phyloP scores from a whole-genome alignment of 768 basidiomycete species.

The Coprinopsis cinerea region DNA sequence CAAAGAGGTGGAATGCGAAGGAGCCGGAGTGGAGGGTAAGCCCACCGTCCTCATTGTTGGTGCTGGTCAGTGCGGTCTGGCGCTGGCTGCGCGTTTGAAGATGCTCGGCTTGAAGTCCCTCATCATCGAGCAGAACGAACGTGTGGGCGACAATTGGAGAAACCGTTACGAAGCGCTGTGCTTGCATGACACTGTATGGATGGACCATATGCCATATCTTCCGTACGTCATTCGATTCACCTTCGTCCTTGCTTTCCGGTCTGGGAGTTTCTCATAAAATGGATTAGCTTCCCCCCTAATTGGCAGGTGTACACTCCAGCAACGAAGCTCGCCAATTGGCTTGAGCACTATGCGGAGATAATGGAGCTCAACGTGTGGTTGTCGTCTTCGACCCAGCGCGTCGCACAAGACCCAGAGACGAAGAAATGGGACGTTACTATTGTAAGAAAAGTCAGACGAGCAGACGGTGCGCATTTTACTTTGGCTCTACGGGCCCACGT shows the following conservation, averaged over 20 bases:
- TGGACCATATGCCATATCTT: slow-evolving; percentile 12
- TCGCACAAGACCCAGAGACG: slow-evolving; percentile 30
- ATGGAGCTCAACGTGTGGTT: slow-evolving; percentile 65
- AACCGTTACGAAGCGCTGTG: slow-evolving; percentile 54
- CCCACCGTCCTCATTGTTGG: slow-evolving; percentile 54
- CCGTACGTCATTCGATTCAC: slow-evolving; percentile 15
- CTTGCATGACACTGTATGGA: slow-evolving; percentile 48
- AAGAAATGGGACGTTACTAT: slow-evolving; percentile 43
- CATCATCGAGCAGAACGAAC: slow-evolving; percentile 49
- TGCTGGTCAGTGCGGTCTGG: slow-evolving; percentile 58
- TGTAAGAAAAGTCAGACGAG: slow-evolving; percentile 12
- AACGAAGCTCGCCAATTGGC: slow-evolving; percentile 53
- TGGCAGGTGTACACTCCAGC: slow-evolving; percentile 57
- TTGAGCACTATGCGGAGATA: slow-evolving; percentile 53
- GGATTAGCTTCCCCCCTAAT: slow-evolving; percentile 50
- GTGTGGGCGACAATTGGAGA: slow-evolving; percentile 59
- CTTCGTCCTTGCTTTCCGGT: slow-evolving; percentile 21
- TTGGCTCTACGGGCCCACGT: not conserved
- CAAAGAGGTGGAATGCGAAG: slow-evolving; percentile 27
- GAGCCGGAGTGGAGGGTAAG: slow-evolving; percentile 35
- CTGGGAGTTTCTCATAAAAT: slow-evolving; percentile 44
- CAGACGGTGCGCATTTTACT: not conserved
- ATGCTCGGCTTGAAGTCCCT: slow-evolving; percentile 46
- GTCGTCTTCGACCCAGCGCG: slow-evolving; percentile 34
- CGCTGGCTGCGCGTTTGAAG: slow-evolving; percentile 54